Evolutionary conservation across 495 filamentous ascomycete species (phyloP).

Genomic region (Lasiosphaeria ovina): DNA sequence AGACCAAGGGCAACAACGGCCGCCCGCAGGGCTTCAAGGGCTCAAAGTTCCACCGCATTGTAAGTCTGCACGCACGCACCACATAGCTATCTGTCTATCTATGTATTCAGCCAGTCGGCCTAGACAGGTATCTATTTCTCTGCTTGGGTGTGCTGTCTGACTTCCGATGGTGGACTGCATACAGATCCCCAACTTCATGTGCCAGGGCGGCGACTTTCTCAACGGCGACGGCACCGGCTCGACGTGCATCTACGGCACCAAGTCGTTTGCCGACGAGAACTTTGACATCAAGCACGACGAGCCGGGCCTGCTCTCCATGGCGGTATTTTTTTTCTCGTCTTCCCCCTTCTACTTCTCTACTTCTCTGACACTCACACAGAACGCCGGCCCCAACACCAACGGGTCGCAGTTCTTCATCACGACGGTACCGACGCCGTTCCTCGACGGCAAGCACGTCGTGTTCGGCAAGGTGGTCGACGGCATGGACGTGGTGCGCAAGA

Average conservation of each 20-base stretch:
- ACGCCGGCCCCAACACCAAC: conserved; percentile 90
- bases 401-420: conserved; percentile 98
- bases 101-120: background rate
- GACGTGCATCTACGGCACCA: conserved; percentile 80
- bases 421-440: conserved; percentile 75
- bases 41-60: conserved; percentile 90
- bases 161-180: conserved; percentile 4
- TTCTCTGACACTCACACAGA: too few relatives aligned
- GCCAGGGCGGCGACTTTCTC: conserved; percentile 92
- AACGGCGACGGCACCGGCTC: conserved; percentile 91
- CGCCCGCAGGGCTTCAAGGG: conserved; percentile 90
- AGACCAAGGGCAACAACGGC: conserved; percentile 78
- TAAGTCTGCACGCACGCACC: conserved; percentile 47
- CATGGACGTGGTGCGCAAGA: conserved; percentile 81
- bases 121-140: background rate
- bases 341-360: background rate
- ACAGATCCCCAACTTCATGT: conserved; percentile 95
- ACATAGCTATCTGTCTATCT: background rate
- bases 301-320: conserved; percentile 86
- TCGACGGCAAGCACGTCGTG: conserved; percentile 95
- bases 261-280: conserved; percentile 88
- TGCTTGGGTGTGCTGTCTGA: background rate
- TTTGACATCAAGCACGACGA: conserved; percentile 76
- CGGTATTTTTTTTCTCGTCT: conserved; percentile 55
- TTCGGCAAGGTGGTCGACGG: conserved; percentile 90